A percentile compares a stretch with the other conserved stretches of the same genome.
phyloP scores from a whole-genome alignment of 1,284 basidiomycete species.

The Gymnopus androsaceus region DNA sequence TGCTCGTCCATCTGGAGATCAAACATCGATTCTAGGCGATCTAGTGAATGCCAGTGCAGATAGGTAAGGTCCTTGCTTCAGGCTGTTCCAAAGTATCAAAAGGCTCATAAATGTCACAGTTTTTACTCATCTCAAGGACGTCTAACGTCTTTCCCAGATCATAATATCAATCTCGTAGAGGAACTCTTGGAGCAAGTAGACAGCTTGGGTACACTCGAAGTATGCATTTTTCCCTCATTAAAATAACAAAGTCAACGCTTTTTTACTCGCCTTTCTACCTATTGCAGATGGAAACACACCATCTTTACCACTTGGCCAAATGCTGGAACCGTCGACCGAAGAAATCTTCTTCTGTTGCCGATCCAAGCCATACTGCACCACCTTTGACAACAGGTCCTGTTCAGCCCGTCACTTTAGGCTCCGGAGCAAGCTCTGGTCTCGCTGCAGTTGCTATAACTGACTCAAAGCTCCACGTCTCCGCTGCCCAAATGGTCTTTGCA shows the following conservation, averaged over 20 bases:
- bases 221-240: constrained; percentile 28
- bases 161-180: constrained; percentile 68
- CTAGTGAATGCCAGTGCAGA: constrained; percentile 75
- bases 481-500: constrained; percentile 86
- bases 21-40: constrained; percentile 43
- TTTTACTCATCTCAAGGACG: constrained; percentile 87
- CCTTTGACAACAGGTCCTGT: constrained; percentile 50
- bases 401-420: constrained; percentile 28
- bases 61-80: constrained; percentile 58
- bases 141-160: constrained; percentile 77
- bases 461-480: constrained; percentile 69
- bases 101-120: constrained; percentile 36
- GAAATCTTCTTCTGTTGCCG: constrained; percentile 22
- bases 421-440: not conserved
- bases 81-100: constrained; percentile 12
- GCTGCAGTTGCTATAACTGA: constrained; percentile 35
- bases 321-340: constrained; percentile 50
- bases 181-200: constrained; percentile 49
- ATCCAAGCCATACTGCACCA: constrained; percentile 23
- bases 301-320: constrained; percentile 71
- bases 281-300: constrained; percentile 79
- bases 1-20: constrained; percentile 43
- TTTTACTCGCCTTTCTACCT: constrained; percentile 6
- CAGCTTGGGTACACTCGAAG: constrained; percentile 70
- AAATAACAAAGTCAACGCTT: too few relatives aligned